These are phyloP conservation scores for Aspergillus fumigatus DNA, from an alignment of 2,329 filamentous ascomycete species.

Conservation along the genomic window DNA sequence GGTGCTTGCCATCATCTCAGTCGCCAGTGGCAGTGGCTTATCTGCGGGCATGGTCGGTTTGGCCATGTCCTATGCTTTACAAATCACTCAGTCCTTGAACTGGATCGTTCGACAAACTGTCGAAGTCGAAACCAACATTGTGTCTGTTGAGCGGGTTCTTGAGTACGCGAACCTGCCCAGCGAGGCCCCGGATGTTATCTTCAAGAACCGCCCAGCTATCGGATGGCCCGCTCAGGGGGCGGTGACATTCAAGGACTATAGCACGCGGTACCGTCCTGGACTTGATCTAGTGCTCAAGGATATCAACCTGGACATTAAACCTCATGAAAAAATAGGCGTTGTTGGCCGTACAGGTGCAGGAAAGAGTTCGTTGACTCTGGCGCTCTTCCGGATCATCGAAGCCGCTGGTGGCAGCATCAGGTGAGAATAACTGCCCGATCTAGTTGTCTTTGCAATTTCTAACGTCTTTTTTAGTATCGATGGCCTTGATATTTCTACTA, in stretches of 20 bases:
- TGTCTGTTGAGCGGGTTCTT: constrained; percentile 93
- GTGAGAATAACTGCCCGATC: constrained; percentile 25
- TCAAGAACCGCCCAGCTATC: constrained; percentile 77
- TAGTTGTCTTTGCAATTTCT: constrained; percentile 7
- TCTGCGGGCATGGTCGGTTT: constrained; percentile 78
- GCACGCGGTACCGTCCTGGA: constrained; percentile 83
- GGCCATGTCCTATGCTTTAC: constrained; percentile 92
- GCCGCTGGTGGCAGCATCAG: constrained; percentile 71
- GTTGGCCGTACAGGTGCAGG: constrained; percentile 94
- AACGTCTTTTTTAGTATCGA: constrained; percentile 62
- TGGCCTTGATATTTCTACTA: constrained; percentile 78
- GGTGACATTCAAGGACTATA: constrained; percentile 89
- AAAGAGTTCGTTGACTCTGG: constrained; percentile 88
- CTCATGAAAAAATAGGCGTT: constrained; percentile 96
- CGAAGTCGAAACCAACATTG: constrained; percentile 99
- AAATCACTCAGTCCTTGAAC: constrained; percentile 95
- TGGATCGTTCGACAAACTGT: constrained; percentile 99
- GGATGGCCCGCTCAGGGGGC: constrained; percentile 89
- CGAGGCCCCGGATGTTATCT: constrained; percentile 91
- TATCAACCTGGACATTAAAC: constrained; percentile 85
- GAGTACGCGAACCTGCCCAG: constrained; percentile 90
- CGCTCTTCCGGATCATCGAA: constrained; percentile 95
- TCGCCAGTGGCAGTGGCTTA: constrained; percentile 61
- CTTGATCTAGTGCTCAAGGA: constrained; percentile 91
- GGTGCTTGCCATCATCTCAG: constrained; percentile 73